Conservation (phyloP, 1,284 basidiomycete species). For the Ganoderma sinense region DNA sequence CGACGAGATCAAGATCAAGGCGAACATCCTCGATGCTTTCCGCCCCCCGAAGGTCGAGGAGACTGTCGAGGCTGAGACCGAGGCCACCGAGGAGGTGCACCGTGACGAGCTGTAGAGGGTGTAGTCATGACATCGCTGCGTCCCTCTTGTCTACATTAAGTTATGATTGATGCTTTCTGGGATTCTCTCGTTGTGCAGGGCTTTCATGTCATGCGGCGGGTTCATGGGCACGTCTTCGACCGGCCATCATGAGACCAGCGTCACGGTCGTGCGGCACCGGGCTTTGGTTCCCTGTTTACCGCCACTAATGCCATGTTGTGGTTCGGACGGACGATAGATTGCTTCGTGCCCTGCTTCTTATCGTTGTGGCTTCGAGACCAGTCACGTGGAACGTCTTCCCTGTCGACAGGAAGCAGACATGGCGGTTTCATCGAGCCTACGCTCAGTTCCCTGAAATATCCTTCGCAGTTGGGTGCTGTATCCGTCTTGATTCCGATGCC, state of each 20-base stretch:
- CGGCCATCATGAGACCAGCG: neutral
- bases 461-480: no score
- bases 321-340: neutral
- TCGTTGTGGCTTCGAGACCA: no score
- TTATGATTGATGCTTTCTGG: conserved; percentile 5
- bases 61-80: conserved; percentile 37
- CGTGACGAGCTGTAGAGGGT: conserved; percentile 33
- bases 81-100: conserved; percentile 28
- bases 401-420: no score
- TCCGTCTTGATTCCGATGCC: no score
- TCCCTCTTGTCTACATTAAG: conserved; percentile 6
- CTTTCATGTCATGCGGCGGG: neutral
- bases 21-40: conserved; percentile 87
- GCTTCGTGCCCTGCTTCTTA: neutral
- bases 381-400: no score
- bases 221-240: neutral
- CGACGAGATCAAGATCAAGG: conserved; percentile 94
- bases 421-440: no score
- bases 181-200: neutral
- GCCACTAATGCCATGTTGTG: neutral
- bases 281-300: neutral
- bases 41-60: conserved; percentile 55
- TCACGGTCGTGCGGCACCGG: neutral
- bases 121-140: conserved; percentile 5
- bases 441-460: no score